phyloP scores from a whole-genome alignment of 768 basidiomycete species.

The Podaxis mareebaensis region DNA sequence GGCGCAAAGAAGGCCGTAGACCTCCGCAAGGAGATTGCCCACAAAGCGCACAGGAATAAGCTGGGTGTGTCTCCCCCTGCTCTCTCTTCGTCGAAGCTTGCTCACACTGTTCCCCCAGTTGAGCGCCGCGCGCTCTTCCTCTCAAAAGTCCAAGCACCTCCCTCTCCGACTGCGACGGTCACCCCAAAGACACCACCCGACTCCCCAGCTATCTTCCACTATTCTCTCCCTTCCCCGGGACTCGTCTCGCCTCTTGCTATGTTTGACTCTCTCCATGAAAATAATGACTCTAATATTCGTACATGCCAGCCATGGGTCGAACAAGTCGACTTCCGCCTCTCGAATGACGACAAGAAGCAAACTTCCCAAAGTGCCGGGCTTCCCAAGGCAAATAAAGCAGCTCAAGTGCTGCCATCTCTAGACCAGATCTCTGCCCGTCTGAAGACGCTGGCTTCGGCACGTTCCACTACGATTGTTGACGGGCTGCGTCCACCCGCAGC shows the following conservation, averaged over 20 bases:
- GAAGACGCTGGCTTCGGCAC: constrained; percentile 28
- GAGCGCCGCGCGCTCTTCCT: constrained; percentile 77
- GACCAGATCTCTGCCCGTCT: constrained; percentile 75
- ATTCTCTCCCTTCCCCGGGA: constrained; percentile 67
- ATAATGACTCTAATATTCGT: constrained; percentile 25
- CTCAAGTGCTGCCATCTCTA: constrained; percentile 55
- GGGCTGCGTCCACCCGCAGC: constrained; percentile 18
- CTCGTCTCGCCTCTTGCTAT: constrained; percentile 62
- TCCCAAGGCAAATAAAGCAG: constrained; percentile 22
- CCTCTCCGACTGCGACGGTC: constrained; percentile 56
- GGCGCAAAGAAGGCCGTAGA: constrained; percentile 48
- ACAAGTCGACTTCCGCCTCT: constrained; percentile 61
- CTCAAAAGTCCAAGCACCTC: constrained; percentile 69
- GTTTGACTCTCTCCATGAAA: constrained; percentile 50
- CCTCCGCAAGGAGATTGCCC: constrained; percentile 73
- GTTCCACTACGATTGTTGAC: constrained; percentile 15
- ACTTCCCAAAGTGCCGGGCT: constrained; percentile 14
- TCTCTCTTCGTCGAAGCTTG: background rate
- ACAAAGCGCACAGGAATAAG: constrained; percentile 72
- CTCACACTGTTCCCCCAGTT: constrained; percentile 37
- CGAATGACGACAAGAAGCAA: constrained; percentile 27
- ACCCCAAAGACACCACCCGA: constrained; percentile 68
- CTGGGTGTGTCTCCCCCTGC: constrained; percentile 52
- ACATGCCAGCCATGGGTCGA: constrained; percentile 58
- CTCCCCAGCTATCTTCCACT: constrained; percentile 70